Evolutionary conservation across 495 filamentous ascomycete species (phyloP), one percentile per base, ranked within the genome.

Genomic region (Clavariopsis aquatica): DNA sequence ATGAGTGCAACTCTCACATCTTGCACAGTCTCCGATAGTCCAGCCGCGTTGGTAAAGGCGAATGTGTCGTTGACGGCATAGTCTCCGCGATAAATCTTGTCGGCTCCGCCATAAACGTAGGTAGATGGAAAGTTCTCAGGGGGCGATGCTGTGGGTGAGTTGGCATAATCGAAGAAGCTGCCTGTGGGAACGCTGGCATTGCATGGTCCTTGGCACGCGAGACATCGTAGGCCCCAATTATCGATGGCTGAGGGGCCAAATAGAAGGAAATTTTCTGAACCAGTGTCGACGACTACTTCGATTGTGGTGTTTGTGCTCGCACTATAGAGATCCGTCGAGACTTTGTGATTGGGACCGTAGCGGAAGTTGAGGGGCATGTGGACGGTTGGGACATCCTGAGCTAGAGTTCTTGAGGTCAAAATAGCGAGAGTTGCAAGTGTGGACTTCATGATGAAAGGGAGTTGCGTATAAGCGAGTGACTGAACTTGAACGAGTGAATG

Each of bases 11-110:
- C 47, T 24, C 47, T 7, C 6, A 23, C 19, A 17, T 51, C 15
- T 23, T 24, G 6, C 6, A 23, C 47, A 24, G 22, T 28, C 7
- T 12, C 15, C 9, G 47, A 51, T 2, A 51, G 19, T 28, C 47
- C 47, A 9, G 47, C 47, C 8, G 6, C 47, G 47, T 51, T 51
- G 47, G 47, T 51, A 17, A 51, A 51, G 19, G 22, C 22, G n/a
- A 51, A 51, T 12, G 47, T 22, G 19, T 51, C 47, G 47, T 51
- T 51, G 22, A 51, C 22, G 19, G 38, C 38, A 51, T 51, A 24
- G 19, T 28, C 22, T 9, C 47, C 22, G 6, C 4, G 1, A 17
- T 51, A 28, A 12, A 51, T 51, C 15, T 51, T 51, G 8, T 51
- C 22, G 13, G 38, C 38, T 3, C 38, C 38, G 13, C 38, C 38